Percentiles rank a stretch among this genome's conserved stretches.
phyloP scores from a whole-genome alignment of 1,139 yeast genomes.

The Suhomyces bribrorum region DNA sequence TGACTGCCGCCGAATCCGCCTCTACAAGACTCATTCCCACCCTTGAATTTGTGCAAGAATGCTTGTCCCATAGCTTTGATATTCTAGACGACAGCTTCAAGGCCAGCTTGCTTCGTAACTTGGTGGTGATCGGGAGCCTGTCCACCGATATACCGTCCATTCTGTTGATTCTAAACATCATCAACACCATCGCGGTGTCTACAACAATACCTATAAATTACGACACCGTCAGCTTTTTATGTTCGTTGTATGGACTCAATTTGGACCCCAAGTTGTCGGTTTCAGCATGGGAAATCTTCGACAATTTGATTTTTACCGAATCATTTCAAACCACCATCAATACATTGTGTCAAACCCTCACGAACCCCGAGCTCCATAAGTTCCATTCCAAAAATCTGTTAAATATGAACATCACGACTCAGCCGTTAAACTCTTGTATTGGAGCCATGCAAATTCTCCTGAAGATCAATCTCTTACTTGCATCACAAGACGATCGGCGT shows the following conservation, averaged over 20 bases:
- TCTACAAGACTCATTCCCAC: constrained; percentile 22
- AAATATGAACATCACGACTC: constrained; percentile 6
- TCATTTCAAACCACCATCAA: constrained; percentile 22
- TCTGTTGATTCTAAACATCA: constrained; percentile 42
- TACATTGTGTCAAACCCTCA: constrained; percentile 28
- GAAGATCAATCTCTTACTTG: constrained; percentile 21
- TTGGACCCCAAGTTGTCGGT: constrained; percentile 39
- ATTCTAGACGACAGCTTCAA: constrained; percentile 45
- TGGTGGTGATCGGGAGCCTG: constrained; percentile 42
- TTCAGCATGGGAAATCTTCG: constrained; percentile 38
- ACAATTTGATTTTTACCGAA: constrained; percentile 24
- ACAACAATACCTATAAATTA: constrained; percentile 49
- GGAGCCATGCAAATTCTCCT: constrained; percentile 49
- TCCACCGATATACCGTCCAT: constrained; percentile 46
- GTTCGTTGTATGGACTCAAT: constrained; percentile 51
- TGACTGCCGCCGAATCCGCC: background rate
- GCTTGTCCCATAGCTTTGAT: constrained; percentile 51
- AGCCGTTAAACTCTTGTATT: constrained; percentile 38
- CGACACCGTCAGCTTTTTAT: constrained; percentile 46
- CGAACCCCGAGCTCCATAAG: constrained; percentile 28
- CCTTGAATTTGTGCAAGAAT: constrained; percentile 40
- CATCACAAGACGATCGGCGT: constrained; percentile 16
- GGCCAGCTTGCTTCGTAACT: constrained; percentile 32
- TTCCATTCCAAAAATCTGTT: constrained; percentile 13
- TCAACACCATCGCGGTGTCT: constrained; percentile 48